Evolutionary conservation across 352 stramenopile genomes (phyloP).

Genomic region (Phytophthora fragariaefolia): DNA sequence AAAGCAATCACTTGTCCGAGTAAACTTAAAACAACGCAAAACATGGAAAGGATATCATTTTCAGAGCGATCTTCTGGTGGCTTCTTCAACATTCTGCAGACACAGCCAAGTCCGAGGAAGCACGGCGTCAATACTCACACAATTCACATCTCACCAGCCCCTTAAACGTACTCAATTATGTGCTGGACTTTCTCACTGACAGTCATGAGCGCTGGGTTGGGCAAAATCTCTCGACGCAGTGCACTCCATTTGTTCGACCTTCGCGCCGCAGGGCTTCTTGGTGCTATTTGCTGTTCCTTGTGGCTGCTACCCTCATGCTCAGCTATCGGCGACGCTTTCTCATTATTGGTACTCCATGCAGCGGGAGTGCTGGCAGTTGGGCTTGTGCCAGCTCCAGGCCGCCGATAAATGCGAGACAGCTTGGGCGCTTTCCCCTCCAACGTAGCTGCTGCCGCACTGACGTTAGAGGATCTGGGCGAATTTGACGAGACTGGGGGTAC

Average conservation of each 20-base stretch:
- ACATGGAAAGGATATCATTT: slow-evolving; percentile 55
- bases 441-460: slow-evolving; percentile 7
- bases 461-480: background rate
- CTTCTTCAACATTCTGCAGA: slow-evolving; percentile 63
- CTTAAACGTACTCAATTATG: slow-evolving; percentile 65
- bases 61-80: slow-evolving; percentile 70
- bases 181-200: slow-evolving; percentile 68
- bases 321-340: background rate
- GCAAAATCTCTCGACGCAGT: slow-evolving; percentile 42
- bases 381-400: slow-evolving; percentile 8
- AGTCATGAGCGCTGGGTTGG: slow-evolving; percentile 63
- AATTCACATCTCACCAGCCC: background rate
- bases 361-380: background rate
- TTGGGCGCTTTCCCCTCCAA: slow-evolving; percentile 14
- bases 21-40: background rate
- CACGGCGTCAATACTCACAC: background rate
- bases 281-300: slow-evolving; percentile 48
- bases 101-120: too few species aligned
- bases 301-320: slow-evolving; percentile 40
- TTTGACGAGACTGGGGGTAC: slow-evolving; percentile 12
- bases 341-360: slow-evolving; percentile 10
- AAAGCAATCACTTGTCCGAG: background rate
- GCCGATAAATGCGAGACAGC: slow-evolving; percentile 21
- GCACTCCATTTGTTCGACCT: slow-evolving; percentile 36
- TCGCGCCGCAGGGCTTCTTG: background rate